A percentile compares a stretch with the other conserved stretches of the same genome.
Evolutionary conservation across 768 basidiomycete genomes (phyloP).

Genomic region (Pleurotus sapidus): DNA sequence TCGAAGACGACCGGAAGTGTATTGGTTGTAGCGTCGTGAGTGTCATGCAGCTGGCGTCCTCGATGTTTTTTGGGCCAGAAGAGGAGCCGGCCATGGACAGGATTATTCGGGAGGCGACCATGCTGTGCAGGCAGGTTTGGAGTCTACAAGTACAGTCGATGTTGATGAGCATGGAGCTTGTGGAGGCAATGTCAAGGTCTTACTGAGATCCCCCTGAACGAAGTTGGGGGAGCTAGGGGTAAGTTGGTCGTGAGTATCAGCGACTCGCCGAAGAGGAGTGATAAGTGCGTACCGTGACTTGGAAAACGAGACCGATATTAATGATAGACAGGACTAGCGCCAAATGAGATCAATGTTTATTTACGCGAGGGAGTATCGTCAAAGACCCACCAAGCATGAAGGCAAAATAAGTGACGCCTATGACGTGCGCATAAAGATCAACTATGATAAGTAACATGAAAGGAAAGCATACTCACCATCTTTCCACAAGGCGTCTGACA

Average conservation of each 20-base stretch:
- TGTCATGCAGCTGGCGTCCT: not conserved
- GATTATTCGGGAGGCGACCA: slow-evolving; percentile 17
- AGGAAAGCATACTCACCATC: slow-evolving; percentile 11
- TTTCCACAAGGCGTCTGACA: slow-evolving; percentile 15
- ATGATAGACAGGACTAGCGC: slow-evolving; percentile 12
- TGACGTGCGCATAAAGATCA: not conserved
- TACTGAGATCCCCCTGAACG: slow-evolving; percentile 16
- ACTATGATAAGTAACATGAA: not conserved
- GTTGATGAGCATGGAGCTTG: not conserved
- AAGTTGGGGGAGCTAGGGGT: slow-evolving; percentile 12
- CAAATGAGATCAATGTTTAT: not conserved
- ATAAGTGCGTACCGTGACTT: slow-evolving; percentile 10
- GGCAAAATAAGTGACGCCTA: slow-evolving; percentile 15
- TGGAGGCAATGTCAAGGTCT: not conserved
- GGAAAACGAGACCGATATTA: slow-evolving; percentile 16
- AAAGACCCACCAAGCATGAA: slow-evolving; percentile 14
- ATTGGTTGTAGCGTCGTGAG: not conserved
- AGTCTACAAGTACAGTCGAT: slow-evolving; percentile 4
- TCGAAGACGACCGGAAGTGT: too few relatives aligned
- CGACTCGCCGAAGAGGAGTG: not conserved
- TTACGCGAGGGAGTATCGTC: not conserved
- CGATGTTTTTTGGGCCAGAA: slow-evolving; percentile 1
- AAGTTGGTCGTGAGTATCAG: too few relatives aligned
- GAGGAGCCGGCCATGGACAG: slow-evolving; percentile 9
- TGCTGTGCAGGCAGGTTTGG: slow-evolving; percentile 18